Percentiles rank a stretch among this genome's conserved stretches.
These are phyloP conservation scores for Neoboletus subvelutipes DNA, from an alignment of 768 basidiomycete species.

Conservation along the genomic window DNA sequence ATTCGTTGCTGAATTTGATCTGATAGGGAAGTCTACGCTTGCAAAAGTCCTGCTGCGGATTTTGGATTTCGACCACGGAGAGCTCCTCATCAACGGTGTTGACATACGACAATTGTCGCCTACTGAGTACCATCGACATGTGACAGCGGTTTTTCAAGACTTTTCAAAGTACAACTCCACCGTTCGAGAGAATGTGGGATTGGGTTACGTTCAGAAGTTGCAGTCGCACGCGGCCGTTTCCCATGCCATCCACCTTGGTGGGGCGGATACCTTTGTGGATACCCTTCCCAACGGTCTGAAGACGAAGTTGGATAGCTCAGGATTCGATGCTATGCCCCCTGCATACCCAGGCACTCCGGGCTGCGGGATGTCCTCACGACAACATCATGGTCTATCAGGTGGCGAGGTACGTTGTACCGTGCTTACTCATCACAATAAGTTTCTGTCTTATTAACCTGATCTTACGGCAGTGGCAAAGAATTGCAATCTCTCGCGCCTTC, in stretches of 20 bases:
- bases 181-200: constrained; percentile 81
- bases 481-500: constrained; percentile 84
- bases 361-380: constrained; percentile 34
- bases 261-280: constrained; percentile 64
- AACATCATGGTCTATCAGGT: constrained; percentile 72
- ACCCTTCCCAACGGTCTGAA: constrained; percentile 70
- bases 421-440: constrained; percentile 15
- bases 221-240: constrained; percentile 55
- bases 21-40: constrained; percentile 80
- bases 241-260: constrained; percentile 67
- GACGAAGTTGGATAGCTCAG: constrained; percentile 66
- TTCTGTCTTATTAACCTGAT: constrained; percentile 9
- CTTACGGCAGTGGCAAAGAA: constrained; percentile 71
- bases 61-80: constrained; percentile 69
- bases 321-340: constrained; percentile 49
- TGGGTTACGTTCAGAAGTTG: constrained; percentile 70
- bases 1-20: constrained; percentile 9
- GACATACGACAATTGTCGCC: constrained; percentile 68
- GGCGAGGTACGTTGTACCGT: constrained; percentile 62
- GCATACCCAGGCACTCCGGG: constrained; percentile 30
- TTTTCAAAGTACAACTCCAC: constrained; percentile 80
- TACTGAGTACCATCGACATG: constrained; percentile 67
- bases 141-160: constrained; percentile 83
- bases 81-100: constrained; percentile 65
- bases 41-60: constrained; percentile 80